Percentiles rank a stretch among this genome's conserved stretches.
phyloP scores from a whole-genome alignment of 2,329 filamentous ascomycete species.

The Helicocarpus griseus region DNA sequence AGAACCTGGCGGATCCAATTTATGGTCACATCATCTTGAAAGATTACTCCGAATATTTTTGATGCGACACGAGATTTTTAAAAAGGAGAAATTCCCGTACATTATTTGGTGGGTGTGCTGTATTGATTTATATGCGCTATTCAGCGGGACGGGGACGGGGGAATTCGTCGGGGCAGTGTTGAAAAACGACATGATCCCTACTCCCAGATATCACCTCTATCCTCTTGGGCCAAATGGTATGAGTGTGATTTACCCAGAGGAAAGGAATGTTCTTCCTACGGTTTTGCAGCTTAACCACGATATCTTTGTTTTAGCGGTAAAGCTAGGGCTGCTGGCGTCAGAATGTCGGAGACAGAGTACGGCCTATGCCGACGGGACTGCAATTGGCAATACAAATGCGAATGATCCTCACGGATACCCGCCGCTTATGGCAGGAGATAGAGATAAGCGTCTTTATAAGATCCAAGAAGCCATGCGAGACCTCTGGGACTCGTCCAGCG shows the following conservation, averaged over 20 bases:
- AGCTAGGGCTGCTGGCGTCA: constrained; percentile 35
- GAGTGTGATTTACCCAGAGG: constrained; percentile 28
- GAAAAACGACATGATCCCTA: constrained; percentile 39
- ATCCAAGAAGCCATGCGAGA: constrained; percentile 28
- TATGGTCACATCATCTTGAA: constrained; percentile 47
- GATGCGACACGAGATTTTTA: constrained; percentile 37
- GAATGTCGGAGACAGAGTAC: constrained; percentile 31
- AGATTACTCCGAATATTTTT: constrained; percentile 42
- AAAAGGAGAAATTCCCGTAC: constrained; percentile 39
- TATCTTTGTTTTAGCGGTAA: constrained; percentile 35
- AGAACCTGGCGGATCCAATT: constrained; percentile 36
- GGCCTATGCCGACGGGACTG: constrained; percentile 4
- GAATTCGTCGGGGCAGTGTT: constrained; percentile 41
- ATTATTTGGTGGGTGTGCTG: constrained; percentile 46
- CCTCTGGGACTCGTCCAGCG: constrained; percentile 30
- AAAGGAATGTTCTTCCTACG: constrained; percentile 28
- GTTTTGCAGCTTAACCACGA: constrained; percentile 39
- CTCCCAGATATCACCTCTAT: constrained; percentile 28
- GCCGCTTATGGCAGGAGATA: constrained; percentile 16
- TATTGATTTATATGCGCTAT: constrained; percentile 46
- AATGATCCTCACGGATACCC: neutral
- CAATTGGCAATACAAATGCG: neutral
- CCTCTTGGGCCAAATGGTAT: constrained; percentile 24
- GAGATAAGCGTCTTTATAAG: constrained; percentile 25
- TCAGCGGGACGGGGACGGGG: constrained; percentile 43